A percentile compares a stretch with the other conserved stretches of the same genome.
phyloP scores from a whole-genome alignment of 2,329 filamentous ascomycete genomes.

The Trichoderma sp. region DNA sequence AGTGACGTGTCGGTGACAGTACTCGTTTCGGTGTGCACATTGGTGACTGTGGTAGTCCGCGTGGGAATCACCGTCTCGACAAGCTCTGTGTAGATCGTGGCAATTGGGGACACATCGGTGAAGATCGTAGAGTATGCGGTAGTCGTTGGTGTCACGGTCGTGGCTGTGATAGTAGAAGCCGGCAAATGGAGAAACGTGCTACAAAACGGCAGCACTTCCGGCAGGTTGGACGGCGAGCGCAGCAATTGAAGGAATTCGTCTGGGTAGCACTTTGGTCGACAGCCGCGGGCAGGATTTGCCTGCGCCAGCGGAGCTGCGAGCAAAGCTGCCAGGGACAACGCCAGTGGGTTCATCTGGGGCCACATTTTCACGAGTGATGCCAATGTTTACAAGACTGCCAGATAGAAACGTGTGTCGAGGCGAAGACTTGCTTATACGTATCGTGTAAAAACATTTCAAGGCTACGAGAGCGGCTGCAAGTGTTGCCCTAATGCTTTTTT shows the following conservation, averaged over 20 bases:
- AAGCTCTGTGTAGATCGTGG: neutral
- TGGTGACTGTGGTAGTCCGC: slow-evolving; percentile 1
- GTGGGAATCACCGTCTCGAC: slow-evolving; percentile 3
- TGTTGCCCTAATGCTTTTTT: neutral
- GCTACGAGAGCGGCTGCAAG: neutral
- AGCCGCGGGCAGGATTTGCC: slow-evolving; percentile 1
- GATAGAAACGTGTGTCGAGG: neutral
- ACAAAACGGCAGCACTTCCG: slow-evolving; percentile 3
- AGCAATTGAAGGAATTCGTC: neutral
- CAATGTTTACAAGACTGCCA: neutral
- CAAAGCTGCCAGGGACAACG: slow-evolving; percentile 1
- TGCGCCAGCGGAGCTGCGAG: slow-evolving; percentile 7
- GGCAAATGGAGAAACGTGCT: slow-evolving; percentile 4
- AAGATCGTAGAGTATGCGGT: slow-evolving; percentile 13
- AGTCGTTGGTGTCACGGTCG: slow-evolving; percentile 1
- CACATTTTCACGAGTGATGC: neutral
- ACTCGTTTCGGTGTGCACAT: slow-evolving; percentile 10
- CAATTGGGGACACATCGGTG: neutral
- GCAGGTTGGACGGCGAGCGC: slow-evolving; percentile 12
- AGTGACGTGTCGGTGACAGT: slow-evolving; percentile 7
- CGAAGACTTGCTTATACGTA: neutral
- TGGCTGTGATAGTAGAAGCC: neutral
- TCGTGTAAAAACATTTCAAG: neutral
- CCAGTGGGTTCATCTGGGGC: neutral
- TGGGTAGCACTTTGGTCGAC: slow-evolving; percentile 2